Evolutionary conservation across 2,329 filamentous ascomycete species (phyloP).

Genomic region (Microcyclosporella mali): DNA sequence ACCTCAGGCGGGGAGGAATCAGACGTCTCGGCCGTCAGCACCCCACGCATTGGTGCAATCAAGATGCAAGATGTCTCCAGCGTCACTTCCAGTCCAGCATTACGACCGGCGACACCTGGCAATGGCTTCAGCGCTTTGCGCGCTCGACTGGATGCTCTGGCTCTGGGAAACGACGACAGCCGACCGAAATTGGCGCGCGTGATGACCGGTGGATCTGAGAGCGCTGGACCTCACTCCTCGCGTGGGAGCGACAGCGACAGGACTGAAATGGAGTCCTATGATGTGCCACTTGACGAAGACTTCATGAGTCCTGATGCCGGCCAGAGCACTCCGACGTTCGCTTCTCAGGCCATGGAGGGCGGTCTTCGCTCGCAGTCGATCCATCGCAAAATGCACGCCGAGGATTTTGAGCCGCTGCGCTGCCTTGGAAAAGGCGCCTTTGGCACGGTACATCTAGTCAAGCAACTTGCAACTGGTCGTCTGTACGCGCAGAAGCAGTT

Average conservation of each 20-base stretch:
- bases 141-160: conserved; percentile 72
- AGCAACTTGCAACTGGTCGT: conserved; percentile 77
- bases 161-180: conserved; percentile 54
- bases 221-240: conserved; percentile 48
- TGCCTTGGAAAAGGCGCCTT: conserved; percentile 96
- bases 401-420: conserved; percentile 82
- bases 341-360: conserved; percentile 45
- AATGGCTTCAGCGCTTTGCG: conserved; percentile 79
- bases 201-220: conserved; percentile 35
- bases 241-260: conserved; percentile 58
- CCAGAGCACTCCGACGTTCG: conserved; percentile 30
- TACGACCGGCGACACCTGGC: conserved; percentile 44
- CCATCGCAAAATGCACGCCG: conserved; percentile 76
- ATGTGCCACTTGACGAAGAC: conserved; percentile 76
- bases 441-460: conserved; percentile 88
- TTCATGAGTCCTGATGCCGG: conserved; percentile 62
- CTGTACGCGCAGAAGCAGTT: conserved; percentile 98
- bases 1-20: conserved; percentile 53
- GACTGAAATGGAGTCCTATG: conserved; percentile 75
- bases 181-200: conserved; percentile 42
- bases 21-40: conserved; percentile 37
- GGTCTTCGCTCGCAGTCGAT: conserved; percentile 49
- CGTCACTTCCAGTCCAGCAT: conserved; percentile 42
- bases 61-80: conserved; percentile 41
- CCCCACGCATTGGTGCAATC: conserved; percentile 32